These are phyloP conservation scores for Ceratocystiopsis minuta DNA, from an alignment of 2,329 filamentous ascomycete genomes.

Conservation along the genomic window DNA sequence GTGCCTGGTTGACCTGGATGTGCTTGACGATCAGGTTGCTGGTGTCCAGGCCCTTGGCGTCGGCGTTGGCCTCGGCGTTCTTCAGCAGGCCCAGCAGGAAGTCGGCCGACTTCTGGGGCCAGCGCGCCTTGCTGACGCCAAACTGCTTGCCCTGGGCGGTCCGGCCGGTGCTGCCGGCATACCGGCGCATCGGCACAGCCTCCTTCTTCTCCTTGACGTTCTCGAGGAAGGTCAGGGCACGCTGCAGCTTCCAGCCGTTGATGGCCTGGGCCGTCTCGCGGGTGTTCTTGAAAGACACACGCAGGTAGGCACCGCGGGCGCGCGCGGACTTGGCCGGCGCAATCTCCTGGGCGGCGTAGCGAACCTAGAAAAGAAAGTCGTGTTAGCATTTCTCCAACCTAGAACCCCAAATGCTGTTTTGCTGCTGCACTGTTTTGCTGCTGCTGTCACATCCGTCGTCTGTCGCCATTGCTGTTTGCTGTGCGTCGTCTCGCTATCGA, in stretches of 20 bases:
- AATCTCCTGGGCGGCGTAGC: constrained; percentile 87
- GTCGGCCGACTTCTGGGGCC: constrained; percentile 98
- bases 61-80: constrained; percentile 94
- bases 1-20: constrained; percentile 99
- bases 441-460: too few species aligned
- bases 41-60: constrained; percentile 94
- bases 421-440: too few species aligned
- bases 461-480: neutral
- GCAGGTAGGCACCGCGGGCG: constrained; percentile 95
- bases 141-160: constrained; percentile 98
- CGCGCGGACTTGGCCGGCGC: constrained; percentile 83
- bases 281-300: constrained; percentile 99
- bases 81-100: constrained; percentile 93
- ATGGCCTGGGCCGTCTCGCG: constrained; percentile 98
- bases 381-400: constrained; percentile 3
- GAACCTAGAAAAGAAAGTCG: constrained; percentile 42
- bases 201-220: constrained; percentile 96
- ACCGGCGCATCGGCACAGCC: constrained; percentile 96
- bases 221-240: constrained; percentile 91
- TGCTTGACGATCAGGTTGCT: constrained; percentile 97
- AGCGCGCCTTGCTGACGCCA: constrained; percentile 94
- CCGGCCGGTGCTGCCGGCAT: constrained; percentile 87
- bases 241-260: constrained; percentile 96
- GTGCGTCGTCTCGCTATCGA: too few species aligned
- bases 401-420: too few species aligned